These are phyloP conservation scores for Saccharomyces paradoxus DNA, from an alignment of 805 yeast genomes.

Conservation along the genomic window DNA sequence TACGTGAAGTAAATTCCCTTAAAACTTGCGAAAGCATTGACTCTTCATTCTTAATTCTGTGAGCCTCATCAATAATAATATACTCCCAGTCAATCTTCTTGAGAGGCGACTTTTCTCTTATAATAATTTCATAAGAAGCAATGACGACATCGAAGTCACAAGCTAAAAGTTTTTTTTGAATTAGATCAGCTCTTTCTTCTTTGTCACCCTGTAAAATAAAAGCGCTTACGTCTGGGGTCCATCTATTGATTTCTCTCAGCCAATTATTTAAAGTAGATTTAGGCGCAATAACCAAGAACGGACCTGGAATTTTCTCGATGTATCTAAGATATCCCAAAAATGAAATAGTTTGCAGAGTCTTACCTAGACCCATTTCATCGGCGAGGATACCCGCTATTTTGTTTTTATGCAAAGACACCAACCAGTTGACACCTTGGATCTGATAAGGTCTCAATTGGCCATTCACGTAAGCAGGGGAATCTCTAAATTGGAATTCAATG, in stretches of 20 bases:
- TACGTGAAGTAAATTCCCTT: conserved; percentile 60
- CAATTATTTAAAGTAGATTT: conserved; percentile 76
- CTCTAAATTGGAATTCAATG: conserved; percentile 50
- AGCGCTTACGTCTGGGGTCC: conserved; percentile 75
- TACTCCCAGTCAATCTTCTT: conserved; percentile 68
- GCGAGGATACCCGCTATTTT: conserved; percentile 70
- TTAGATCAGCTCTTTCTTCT: conserved; percentile 50
- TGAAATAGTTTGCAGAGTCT: conserved; percentile 72
- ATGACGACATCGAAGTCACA: conserved; percentile 68
- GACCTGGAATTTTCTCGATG: conserved; percentile 53
- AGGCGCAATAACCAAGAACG: conserved; percentile 70
- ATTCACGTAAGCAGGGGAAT: conserved; percentile 66
- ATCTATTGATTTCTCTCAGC: conserved; percentile 65
- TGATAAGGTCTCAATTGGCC: conserved; percentile 68
- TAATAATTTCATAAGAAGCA: conserved; percentile 70
- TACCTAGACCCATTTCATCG: conserved; percentile 83
- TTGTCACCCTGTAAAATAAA: conserved; percentile 69
- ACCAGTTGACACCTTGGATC: conserved; percentile 75
- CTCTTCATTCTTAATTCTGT: conserved; percentile 72
- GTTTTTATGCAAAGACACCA: conserved; percentile 58
- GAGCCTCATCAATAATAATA: conserved; percentile 72
- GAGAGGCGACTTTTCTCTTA: conserved; percentile 61
- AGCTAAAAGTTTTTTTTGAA: conserved; percentile 40
- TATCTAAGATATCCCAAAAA: conserved; percentile 66
- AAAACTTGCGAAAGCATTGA: conserved; percentile 65